Conservation (phyloP, 2,329 filamentous ascomycete genomes). For the Colletotrichum ledebouriae region DNA sequence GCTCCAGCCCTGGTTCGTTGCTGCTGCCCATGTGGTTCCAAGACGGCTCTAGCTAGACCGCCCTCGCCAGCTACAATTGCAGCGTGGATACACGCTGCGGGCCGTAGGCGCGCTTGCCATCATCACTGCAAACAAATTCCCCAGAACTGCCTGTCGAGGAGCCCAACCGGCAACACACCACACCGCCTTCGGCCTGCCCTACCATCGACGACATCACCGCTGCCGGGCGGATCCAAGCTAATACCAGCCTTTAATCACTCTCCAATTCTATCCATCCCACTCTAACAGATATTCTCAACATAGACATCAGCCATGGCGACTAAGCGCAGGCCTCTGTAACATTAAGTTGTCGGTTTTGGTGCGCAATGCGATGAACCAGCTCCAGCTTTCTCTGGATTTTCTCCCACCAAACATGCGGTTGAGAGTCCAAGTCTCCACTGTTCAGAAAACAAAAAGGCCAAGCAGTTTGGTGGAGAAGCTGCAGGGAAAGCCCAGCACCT, state of each 20-base stretch:
- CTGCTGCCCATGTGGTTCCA: slow-evolving; percentile 21
- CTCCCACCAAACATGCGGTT: neutral
- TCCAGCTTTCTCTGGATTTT: neutral
- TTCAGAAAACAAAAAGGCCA: slow-evolving; percentile 36
- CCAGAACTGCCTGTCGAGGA: slow-evolving; percentile 9
- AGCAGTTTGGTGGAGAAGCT: slow-evolving; percentile 31
- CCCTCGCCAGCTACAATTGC: slow-evolving; percentile 31
- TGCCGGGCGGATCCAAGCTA: neutral
- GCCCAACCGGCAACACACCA: slow-evolving; percentile 31
- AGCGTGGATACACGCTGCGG: slow-evolving; percentile 28
- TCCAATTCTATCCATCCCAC: slow-evolving; percentile 1
- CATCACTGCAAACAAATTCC: slow-evolving; percentile 20
- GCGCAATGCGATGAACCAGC: neutral
- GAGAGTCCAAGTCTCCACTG: slow-evolving; percentile 6
- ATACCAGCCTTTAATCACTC: slow-evolving; percentile 6
- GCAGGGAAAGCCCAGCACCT: slow-evolving; percentile 36
- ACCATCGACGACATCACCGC: slow-evolving; percentile 15
- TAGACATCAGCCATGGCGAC: neutral
- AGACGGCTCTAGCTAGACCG: slow-evolving; percentile 26
- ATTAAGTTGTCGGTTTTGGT: neutral
- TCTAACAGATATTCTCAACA: neutral
- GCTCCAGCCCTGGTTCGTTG: slow-evolving; percentile 2
- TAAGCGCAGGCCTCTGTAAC: neutral
- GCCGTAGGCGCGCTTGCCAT: slow-evolving; percentile 33
- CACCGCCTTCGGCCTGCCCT: slow-evolving; percentile 28